Conservation (phyloP, 371 early-diverging fungal species). For the Coemansia sp. region DNA sequence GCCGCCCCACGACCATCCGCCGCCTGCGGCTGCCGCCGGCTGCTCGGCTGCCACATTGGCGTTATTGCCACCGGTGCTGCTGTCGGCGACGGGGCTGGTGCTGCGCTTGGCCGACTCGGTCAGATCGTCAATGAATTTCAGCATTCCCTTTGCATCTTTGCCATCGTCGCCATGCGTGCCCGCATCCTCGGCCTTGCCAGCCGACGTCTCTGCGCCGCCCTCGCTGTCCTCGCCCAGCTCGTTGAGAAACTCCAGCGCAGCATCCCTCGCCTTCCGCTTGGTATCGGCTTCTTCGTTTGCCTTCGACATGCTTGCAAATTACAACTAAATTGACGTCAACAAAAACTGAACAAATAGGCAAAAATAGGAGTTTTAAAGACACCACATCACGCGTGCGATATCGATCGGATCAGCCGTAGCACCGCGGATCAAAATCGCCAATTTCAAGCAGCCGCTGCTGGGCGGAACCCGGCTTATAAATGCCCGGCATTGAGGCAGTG, state of each 20-base stretch:
- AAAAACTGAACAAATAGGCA: neutral
- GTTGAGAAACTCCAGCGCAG: constrained; percentile 50
- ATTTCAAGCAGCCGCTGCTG: too few species aligned
- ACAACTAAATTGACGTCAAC: neutral
- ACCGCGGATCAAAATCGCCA: too few species aligned
- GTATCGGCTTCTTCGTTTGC: constrained; percentile 11
- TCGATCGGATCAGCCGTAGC: too few species aligned
- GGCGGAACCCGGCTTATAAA: too few species aligned
- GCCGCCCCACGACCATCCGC: constrained; percentile 50
- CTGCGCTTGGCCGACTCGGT: constrained; percentile 48
- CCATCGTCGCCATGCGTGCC: constrained; percentile 6
- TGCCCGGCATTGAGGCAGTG: too few species aligned
- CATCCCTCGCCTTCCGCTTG: constrained; percentile 49
- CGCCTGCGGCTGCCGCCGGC: neutral
- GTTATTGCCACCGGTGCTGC: neutral
- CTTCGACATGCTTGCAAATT: constrained; percentile 19
- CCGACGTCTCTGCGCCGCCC: neutral
- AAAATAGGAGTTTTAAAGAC: neutral
- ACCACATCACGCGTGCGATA: too few species aligned
- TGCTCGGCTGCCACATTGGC: neutral
- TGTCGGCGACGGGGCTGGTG: constrained; percentile 10
- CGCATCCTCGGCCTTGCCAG: constrained; percentile 5
- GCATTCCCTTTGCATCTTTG: constrained; percentile 45
- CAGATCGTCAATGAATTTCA: constrained; percentile 51
- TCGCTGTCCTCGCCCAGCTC: constrained; percentile 43